phyloP scores from a whole-genome alignment of 2,329 filamentous ascomycete species.

The Fusarium lyarnte region DNA sequence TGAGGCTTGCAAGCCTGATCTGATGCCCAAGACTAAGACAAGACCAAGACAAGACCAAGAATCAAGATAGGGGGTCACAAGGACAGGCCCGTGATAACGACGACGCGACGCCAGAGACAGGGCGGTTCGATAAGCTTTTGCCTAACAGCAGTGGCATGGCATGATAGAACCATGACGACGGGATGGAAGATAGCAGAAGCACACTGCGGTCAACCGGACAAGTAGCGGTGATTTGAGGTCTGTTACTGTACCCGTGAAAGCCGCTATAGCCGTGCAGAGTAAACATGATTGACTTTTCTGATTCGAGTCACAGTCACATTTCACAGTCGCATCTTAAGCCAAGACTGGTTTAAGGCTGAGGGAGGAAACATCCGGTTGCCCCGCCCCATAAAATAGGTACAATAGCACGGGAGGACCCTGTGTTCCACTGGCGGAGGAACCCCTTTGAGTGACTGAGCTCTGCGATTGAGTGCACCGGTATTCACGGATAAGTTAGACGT shows the following conservation, averaged over 20 bases:
- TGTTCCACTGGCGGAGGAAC: neutral
- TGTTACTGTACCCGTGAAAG: neutral
- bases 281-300: neutral
- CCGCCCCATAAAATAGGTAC: neutral
- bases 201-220: neutral
- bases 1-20: constrained; percentile 9
- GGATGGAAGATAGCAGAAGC: neutral
- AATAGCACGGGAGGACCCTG: neutral
- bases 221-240: neutral
- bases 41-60: neutral
- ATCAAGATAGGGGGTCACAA: constrained; percentile 5
- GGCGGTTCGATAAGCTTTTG: constrained; percentile 23
- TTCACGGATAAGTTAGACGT: neutral
- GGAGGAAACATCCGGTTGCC: neutral
- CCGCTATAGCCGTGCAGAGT: neutral
- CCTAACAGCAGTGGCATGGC: neutral
- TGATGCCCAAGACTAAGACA: neutral
- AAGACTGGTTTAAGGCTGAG: constrained; percentile 3
- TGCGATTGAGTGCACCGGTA: neutral
- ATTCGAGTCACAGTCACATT: neutral
- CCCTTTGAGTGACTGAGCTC: neutral
- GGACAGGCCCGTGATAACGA: constrained; percentile 15
- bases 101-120: neutral
- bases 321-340: neutral
- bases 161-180: constrained; percentile 21